Base-by-base conservation (phyloP, 805 yeast species). In the Pichia cabralensis region DNA sequence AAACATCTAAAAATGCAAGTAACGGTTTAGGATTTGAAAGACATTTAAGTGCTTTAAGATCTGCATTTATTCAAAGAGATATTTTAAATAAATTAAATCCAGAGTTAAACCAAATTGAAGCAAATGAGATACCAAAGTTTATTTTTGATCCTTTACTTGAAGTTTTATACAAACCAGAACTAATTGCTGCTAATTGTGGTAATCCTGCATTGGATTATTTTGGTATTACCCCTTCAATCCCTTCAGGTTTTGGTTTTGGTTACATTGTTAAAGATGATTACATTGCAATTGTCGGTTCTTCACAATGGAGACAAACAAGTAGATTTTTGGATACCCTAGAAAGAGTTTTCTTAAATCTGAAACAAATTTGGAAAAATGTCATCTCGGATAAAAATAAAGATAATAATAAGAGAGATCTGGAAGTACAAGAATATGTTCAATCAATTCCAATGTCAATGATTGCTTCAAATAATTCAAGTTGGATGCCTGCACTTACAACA, bases 11-110 rank as follows among this genome's bases (percentile, higher is more conserved):
- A 13, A 60, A 54, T 22, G 77, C 84, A 0, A 65, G 76, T 58
- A 52, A 56, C 17, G 89, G 89, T 1, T 50, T 60, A 31, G 86
- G 89, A 2, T 81, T 76, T 50, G 88, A 79, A 50, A 67, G 84
- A 42, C 89, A 81, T 56, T 61, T 78, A 44, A 70, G 71, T 44
- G 78, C 86, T 0, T 56, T 81, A 30, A 64, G 73, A 30, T 74
- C 77, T 23, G 65, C 72, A 2, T 74, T 69, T 33, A 59, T 69
- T 22, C 71, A 68, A 46, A 57, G 65, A 26, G 71, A 69, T 6
- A 44, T 58, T 9, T 57, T 76, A 41, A 66, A 67, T 44, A 47
- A 53, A 10, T 30, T 71, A n/a, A 67, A 71, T 39, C 64, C 69
- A 5, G 59, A 62, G 33, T 52, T 66, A 22, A 64, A 66, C 4